Evolutionary conservation across 2,329 filamentous ascomycete genomes (phyloP).

Genomic region (Trichoderma citrinoviride): DNA sequence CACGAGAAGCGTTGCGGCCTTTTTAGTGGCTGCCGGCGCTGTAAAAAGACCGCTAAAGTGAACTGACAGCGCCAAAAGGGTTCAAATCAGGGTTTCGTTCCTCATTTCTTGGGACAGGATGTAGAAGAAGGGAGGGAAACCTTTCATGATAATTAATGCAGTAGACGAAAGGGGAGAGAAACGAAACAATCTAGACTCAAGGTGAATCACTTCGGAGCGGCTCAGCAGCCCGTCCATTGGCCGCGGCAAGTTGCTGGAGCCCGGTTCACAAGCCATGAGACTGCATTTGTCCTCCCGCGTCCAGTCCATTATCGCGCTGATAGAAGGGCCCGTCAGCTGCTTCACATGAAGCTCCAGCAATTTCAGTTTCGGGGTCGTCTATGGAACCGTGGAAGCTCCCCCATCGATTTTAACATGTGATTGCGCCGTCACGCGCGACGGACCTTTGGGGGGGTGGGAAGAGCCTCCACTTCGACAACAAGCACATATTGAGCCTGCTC

Average conservation of each 20-base stretch:
- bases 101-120: neutral
- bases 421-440: conserved; percentile 14
- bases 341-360: too few relatives aligned
- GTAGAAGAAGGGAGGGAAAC: neutral
- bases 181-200: neutral
- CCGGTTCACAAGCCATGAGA: neutral
- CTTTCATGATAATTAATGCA: neutral
- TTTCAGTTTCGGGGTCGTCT: too few relatives aligned
- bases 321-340: too few relatives aligned
- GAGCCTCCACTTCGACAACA: conserved; percentile 1
- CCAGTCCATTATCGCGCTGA: neutral
- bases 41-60: neutral
- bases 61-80: neutral
- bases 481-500: too few relatives aligned
- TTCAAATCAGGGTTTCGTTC: neutral
- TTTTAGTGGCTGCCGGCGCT: conserved; percentile 15
- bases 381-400: neutral
- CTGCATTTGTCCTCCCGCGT: neutral
- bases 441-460: too few relatives aligned
- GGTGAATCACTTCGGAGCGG: neutral
- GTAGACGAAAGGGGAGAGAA: neutral
- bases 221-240: conserved; percentile 14
- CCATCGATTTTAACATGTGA: conserved; percentile 19
- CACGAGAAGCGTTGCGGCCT: conserved; percentile 10
- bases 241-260: conserved; percentile 6